Evolutionary conservation across 768 basidiomycete genomes (phyloP), one percentile per base, ranked within the genome.

Genomic region (Hydnomerulius pinastri): DNA sequence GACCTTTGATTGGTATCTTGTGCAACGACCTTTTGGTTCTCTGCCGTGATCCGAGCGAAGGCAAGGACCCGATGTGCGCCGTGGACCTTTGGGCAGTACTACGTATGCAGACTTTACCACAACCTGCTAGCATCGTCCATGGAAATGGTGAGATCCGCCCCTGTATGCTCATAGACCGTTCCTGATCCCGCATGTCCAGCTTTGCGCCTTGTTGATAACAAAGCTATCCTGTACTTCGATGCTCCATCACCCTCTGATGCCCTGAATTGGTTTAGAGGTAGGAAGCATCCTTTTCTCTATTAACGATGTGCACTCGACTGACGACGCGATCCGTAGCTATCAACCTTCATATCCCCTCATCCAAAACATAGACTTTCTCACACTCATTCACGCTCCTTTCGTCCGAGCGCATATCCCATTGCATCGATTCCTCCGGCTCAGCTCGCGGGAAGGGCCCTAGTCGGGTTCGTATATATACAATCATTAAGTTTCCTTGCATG

Each of bases 11-110:
- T 50, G 92, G 89, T 21, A 85, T 97, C 49, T 71, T 97, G 25
- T 95, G 93, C 73, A 95, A 93, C 64, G 97, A 99, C 68, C 75
- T 98, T 46, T 73, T 99, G 60, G 93, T 98, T 13, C 75, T 98
- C 41, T 93, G 91, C 68, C 84, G 90, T 53, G 92, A 95, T 68
- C 86, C 90, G 9, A 83, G 87, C 10, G 85, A 86, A 33, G 90
- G 90, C 38, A 79, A 80, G 56, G 94, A 96, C 56, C 84, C 82
- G 20, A 73, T 75, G 39, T 85, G 82, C 4, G 70, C 64, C 20
- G 92, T 98, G 25, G 95, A 98, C 64, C 76, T 98, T n/a, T 98
- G 92, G 88, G 94, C 94, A 28, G 96, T 98, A 27, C 72, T 98
- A 53, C 80, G 96, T 36, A 93, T 99, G 92, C 92, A 95, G 68